A percentile compares a stretch with the other conserved stretches of the same genome.
Conservation (phyloP, 2,329 filamentous ascomycete species). For the Fusarium begoniae region DNA sequence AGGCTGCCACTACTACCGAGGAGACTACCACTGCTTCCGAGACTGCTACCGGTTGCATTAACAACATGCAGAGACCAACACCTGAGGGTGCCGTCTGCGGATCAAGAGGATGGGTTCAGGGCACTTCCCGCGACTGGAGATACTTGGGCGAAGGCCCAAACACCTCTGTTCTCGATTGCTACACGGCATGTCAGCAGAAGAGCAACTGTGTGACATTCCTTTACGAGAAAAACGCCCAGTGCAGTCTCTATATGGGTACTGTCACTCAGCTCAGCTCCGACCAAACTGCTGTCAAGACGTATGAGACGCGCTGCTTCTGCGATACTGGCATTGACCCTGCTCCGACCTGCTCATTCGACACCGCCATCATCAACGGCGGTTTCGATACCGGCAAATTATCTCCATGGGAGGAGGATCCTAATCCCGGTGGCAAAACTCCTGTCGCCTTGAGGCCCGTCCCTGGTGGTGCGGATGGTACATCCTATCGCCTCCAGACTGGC, state of each 20-base stretch:
- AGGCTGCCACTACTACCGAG: not conserved
- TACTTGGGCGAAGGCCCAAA: not conserved
- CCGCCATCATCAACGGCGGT: not conserved
- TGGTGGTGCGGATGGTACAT: not conserved
- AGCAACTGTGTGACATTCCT: not conserved
- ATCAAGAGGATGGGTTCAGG: accelerated
- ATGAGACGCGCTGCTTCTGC: slow-evolving; percentile 5
- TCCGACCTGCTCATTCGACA: not conserved
- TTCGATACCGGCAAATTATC: not conserved
- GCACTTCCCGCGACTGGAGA: not conserved
- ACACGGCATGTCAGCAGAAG: not conserved
- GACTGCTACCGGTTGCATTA: not conserved
- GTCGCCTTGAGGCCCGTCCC: not conserved
- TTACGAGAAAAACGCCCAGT: accelerated
- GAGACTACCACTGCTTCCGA: not conserved
- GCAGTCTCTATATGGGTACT: not conserved
- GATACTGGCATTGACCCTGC: not conserved
- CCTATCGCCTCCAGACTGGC: not conserved
- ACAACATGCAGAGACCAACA: not conserved
- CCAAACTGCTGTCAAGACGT: accelerated
- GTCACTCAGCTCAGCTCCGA: not conserved
- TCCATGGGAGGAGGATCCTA: not conserved
- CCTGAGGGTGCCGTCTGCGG: not conserved
- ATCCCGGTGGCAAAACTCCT: not conserved
- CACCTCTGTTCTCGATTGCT: not conserved